These are phyloP conservation scores for Diaporthe sp. DNA, from an alignment of 2,329 filamentous ascomycete genomes.

Conservation along the genomic window DNA sequence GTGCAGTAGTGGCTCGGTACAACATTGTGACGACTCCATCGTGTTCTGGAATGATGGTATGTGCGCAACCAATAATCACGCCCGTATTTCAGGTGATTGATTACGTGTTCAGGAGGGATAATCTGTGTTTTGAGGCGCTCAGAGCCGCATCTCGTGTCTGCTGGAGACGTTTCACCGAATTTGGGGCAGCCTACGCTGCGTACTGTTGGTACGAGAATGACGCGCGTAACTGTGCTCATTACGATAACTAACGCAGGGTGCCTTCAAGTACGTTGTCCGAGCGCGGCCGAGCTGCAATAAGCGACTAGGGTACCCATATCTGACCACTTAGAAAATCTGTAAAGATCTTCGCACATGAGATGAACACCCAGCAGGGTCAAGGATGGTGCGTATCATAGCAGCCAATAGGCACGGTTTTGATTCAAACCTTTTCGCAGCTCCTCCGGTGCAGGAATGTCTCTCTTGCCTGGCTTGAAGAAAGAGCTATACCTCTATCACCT, in stretches of 20 bases:
- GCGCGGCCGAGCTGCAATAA: conserved; percentile 1
- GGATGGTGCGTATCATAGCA: not conserved
- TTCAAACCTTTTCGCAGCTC: not conserved
- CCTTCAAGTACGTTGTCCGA: not conserved
- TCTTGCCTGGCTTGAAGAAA: not conserved
- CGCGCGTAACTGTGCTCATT: conserved; percentile 13
- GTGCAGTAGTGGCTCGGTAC: not conserved
- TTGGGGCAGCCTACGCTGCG: not conserved
- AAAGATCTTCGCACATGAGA: conserved; percentile 13
- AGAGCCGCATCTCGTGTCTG: not conserved
- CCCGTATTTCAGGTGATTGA: not conserved
- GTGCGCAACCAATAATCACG: not conserved
- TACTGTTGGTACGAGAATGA: not conserved
- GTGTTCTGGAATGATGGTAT: not conserved
- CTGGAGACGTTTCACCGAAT: not conserved
- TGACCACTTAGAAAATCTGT: not conserved
- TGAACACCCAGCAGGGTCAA: conserved; percentile 16
- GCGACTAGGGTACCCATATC: not conserved
- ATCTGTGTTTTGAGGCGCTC: not conserved
- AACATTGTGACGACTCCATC: not conserved
- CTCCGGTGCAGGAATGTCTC: not conserved
- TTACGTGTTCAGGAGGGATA: conserved; percentile 5
- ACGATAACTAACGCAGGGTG: not conserved
- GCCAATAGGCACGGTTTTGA: not conserved
- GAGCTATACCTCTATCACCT: not conserved